phyloP scores from a whole-genome alignment of 768 basidiomycete species.

The Trametes maxima region DNA sequence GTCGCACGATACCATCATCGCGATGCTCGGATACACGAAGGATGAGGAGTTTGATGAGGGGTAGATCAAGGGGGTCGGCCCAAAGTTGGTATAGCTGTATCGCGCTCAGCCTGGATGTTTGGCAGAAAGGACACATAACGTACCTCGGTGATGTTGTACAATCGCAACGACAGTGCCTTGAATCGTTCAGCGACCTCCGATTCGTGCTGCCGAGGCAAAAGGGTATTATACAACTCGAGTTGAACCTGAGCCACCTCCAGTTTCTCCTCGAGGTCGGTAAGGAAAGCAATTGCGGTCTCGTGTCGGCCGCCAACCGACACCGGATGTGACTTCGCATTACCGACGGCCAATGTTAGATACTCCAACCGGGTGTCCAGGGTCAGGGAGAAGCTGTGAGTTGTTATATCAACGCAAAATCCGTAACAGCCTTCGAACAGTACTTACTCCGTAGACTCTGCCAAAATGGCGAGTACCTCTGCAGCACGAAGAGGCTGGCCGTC shows the following conservation, averaged over 20 bases:
- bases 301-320: constrained; percentile 75
- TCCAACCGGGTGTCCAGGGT: constrained; percentile 78
- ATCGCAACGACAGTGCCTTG: constrained; percentile 52
- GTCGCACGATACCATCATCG: constrained; percentile 76
- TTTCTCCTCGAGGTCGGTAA: constrained; percentile 94
- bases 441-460: constrained; percentile 86
- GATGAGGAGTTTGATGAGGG: constrained; percentile 84
- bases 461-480: constrained; percentile 77
- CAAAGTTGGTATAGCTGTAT: constrained; percentile 83
- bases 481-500: constrained; percentile 86
- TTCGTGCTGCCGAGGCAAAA: constrained; percentile 56
- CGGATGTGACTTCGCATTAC: constrained; percentile 95
- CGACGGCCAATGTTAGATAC: constrained; percentile 91
- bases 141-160: constrained; percentile 88
- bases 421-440: constrained; percentile 32
- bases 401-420: neutral
- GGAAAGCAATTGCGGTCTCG: constrained; percentile 91
- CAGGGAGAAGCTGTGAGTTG: constrained; percentile 56
- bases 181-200: constrained; percentile 67
- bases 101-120: neutral
- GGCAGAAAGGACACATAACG: neutral
- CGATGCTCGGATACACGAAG: constrained; percentile 93
- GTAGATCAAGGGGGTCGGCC: constrained; percentile 83
- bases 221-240: constrained; percentile 79
- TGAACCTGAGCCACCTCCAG: constrained; percentile 97